A percentile compares a stretch with the other conserved stretches of the same genome.
phyloP scores from a whole-genome alignment of 192 early-diverging fungal genomes.

The Coemansia sp. region DNA sequence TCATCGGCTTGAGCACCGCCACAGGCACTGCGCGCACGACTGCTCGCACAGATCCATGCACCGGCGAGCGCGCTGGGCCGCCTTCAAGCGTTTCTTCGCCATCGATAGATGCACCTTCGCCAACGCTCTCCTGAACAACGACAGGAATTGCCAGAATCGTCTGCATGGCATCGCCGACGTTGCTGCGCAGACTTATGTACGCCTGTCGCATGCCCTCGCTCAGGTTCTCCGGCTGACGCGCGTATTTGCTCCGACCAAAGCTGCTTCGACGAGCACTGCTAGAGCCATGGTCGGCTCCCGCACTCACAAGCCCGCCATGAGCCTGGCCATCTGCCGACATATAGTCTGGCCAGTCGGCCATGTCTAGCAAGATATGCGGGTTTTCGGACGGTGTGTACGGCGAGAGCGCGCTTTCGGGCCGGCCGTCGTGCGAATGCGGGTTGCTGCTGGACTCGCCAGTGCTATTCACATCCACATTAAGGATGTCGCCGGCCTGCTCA shows the following conservation, averaged over 20 bases:
- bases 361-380: slow-evolving; percentile 28
- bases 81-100: slow-evolving; percentile 21
- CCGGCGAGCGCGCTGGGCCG: slow-evolving; percentile 55
- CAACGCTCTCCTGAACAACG: slow-evolving; percentile 69
- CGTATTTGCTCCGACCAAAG: slow-evolving; percentile 71
- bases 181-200: slow-evolving; percentile 75
- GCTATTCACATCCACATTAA: slow-evolving; percentile 55
- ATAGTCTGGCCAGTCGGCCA: slow-evolving; percentile 52
- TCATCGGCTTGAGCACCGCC: slow-evolving; percentile 92
- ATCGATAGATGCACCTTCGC: slow-evolving; percentile 19
- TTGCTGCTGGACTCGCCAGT: slow-evolving; percentile 33
- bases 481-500: slow-evolving; percentile 84
- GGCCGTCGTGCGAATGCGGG: slow-evolving; percentile 34
- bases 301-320: slow-evolving; percentile 4
- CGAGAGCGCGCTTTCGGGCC: slow-evolving; percentile 17
- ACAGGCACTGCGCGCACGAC: slow-evolving; percentile 72
- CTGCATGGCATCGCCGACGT: slow-evolving; percentile 78
- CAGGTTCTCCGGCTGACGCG: slow-evolving; percentile 81
- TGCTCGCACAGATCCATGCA: slow-evolving; percentile 49
- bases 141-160: slow-evolving; percentile 89
- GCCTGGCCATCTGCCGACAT: slow-evolving; percentile 39
- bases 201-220: slow-evolving; percentile 84
- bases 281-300: slow-evolving; percentile 10
- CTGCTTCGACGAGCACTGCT: slow-evolving; percentile 22
- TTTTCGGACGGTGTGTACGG: background rate